These are phyloP conservation scores for Mercurialis annua DNA, from an alignment of 345 rosid genomes.

Conservation along the genomic window DNA sequence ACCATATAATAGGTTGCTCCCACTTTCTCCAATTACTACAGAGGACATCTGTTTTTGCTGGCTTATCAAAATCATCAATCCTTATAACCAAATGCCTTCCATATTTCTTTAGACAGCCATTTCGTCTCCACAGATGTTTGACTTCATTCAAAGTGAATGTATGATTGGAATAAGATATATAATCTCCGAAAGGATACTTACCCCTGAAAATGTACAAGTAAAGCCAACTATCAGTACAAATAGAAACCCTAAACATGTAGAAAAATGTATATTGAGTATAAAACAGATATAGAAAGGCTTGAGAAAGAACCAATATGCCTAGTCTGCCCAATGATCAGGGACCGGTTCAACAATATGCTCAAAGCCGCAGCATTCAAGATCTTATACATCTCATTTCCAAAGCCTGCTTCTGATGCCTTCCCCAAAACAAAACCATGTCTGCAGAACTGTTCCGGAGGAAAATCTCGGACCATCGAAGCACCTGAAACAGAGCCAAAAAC, in stretches of 20 bases:
- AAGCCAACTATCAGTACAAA: constrained; percentile 6
- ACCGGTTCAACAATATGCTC: constrained; percentile 86
- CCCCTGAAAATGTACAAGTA: constrained; percentile 49
- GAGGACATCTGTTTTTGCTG: constrained; percentile 63
- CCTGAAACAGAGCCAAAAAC: constrained; percentile 39
- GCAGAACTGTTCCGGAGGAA: constrained; percentile 80
- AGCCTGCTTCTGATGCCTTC: constrained; percentile 95
- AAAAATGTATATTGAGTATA: constrained; percentile 14
- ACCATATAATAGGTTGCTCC: constrained; percentile 90
- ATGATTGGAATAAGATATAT: constrained; percentile 65
- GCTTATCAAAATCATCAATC: constrained; percentile 90
- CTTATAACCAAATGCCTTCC: constrained; percentile 74
- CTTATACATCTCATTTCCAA: constrained; percentile 98
- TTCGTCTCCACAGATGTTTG: constrained; percentile 84
- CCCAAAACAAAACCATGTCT: constrained; percentile 80
- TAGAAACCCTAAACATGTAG: not conserved
- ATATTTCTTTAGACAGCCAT: constrained; percentile 59
- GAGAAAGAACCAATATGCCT: constrained; percentile 99
- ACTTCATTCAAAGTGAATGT: constrained; percentile 77
- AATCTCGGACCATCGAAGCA: constrained; percentile 60
- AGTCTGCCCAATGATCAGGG: constrained; percentile 97
- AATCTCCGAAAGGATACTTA: constrained; percentile 90
- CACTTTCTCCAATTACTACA: constrained; percentile 94
- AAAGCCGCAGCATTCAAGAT: constrained; percentile 84
- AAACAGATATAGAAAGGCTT: constrained; percentile 57